Conservation (phyloP, 306 rosid species). For the Dalbergia cochinchinensis region DNA sequence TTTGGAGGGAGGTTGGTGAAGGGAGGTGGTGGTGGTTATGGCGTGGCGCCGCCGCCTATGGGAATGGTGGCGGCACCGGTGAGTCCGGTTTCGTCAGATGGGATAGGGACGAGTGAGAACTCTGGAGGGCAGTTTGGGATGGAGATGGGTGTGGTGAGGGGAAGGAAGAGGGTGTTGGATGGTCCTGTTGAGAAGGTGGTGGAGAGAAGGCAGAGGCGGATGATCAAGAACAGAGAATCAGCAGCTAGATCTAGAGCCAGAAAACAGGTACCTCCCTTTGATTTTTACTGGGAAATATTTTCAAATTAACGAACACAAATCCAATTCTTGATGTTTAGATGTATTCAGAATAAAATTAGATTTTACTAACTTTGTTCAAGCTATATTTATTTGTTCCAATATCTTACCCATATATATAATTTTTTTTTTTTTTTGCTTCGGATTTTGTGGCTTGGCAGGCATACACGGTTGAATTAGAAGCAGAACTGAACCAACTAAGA, state of each 20-base stretch:
- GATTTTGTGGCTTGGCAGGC: conserved; percentile 61
- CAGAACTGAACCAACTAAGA: conserved; percentile 78
- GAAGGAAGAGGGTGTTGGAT: conserved; percentile 77
- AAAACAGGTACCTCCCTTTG: conserved; percentile 68
- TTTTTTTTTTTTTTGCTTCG: too few species aligned
- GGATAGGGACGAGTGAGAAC: conserved; percentile 55
- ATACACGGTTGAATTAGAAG: conserved; percentile 90
- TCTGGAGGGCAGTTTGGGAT: conserved; percentile 57
- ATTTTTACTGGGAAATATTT: too few species aligned
- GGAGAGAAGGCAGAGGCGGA: conserved; percentile 96
- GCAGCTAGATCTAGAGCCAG: conserved; percentile 98
- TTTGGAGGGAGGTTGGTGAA: conserved; percentile 72
- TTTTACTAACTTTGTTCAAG: too few species aligned
- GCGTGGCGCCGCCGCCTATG: conserved; percentile 45
- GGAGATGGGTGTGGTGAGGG: conserved; percentile 70
- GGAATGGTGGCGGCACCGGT: conserved; percentile 55
- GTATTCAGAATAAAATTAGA: too few species aligned
- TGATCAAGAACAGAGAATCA: conserved; percentile 96
- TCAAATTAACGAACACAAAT: too few species aligned
- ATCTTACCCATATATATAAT: too few species aligned
- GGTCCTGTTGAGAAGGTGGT: conserved; percentile 90
- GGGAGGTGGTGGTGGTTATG: conserved; percentile 58
- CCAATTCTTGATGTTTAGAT: too few species aligned
- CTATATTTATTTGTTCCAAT: too few species aligned
- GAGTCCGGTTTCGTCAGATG: conserved; percentile 84